Conservation (phyloP, 768 basidiomycete species). For the Thelephora ganbajun region DNA sequence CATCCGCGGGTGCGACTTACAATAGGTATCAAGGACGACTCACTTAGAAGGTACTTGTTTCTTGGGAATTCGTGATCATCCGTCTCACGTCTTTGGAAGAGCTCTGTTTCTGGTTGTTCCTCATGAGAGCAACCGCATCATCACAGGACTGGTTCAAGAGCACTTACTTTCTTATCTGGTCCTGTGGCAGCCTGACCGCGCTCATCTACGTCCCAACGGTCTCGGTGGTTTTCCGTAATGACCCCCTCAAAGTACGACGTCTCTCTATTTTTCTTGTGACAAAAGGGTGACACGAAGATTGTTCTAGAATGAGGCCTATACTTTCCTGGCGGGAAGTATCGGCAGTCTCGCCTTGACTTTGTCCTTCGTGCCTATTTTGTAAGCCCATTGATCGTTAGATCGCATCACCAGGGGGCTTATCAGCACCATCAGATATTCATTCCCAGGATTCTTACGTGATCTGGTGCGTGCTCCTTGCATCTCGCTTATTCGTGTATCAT, state of each 20-base stretch:
- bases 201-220: conserved; percentile 57
- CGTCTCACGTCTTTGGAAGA: conserved; percentile 26
- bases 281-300: conserved; percentile 2
- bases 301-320: conserved; percentile 54
- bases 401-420: conserved; percentile 2
- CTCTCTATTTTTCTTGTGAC: not conserved
- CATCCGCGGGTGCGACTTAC: not conserved
- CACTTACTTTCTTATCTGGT: conserved; percentile 63
- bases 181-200: conserved; percentile 45
- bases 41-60: conserved; percentile 55
- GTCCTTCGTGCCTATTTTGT: conserved; percentile 64
- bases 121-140: conserved; percentile 46
- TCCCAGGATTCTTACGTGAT: conserved; percentile 48
- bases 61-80: not conserved
- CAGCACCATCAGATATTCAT: conserved; percentile 33
- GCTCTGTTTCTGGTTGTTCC: conserved; percentile 80
- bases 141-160: conserved; percentile 71
- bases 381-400: conserved; percentile 12
- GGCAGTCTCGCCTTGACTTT: conserved; percentile 59
- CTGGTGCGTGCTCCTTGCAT: conserved; percentile 28
- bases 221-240: conserved; percentile 43
- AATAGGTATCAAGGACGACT: conserved; percentile 36
- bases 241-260: conserved; percentile 40
- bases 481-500: not conserved
- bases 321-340: conserved; percentile 54